Percentiles rank a stretch among this genome's conserved stretches.
phyloP scores from a whole-genome alignment of 768 basidiomycete species.

The Russula olivacea region DNA sequence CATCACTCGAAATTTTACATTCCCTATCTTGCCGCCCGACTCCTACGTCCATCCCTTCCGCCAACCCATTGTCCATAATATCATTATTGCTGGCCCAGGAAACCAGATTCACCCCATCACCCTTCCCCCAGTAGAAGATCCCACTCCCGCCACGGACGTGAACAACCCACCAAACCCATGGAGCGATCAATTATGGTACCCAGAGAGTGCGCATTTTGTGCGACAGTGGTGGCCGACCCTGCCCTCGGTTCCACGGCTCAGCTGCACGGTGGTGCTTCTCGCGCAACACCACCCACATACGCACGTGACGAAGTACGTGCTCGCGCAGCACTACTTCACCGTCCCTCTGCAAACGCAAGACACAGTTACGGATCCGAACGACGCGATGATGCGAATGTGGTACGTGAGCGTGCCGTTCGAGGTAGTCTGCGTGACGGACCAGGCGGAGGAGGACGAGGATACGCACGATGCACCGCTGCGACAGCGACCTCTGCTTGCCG shows the following conservation, averaged over 20 bases:
- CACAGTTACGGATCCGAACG: constrained; percentile 33
- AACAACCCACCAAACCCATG: constrained; percentile 46
- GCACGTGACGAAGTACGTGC: constrained; percentile 54
- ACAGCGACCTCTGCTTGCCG: constrained; percentile 66
- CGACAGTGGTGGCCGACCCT: constrained; percentile 78
- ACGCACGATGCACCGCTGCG: constrained; percentile 35
- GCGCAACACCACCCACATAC: constrained; percentile 56
- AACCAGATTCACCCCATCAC: constrained; percentile 4
- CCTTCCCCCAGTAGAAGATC: constrained; percentile 2
- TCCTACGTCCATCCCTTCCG: constrained; percentile 21
- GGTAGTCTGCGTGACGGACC: constrained; percentile 58
- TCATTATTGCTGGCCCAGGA: constrained; percentile 1
- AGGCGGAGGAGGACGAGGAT: constrained; percentile 36
- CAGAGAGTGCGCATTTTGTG: constrained; percentile 70
- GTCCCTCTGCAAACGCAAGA: constrained; percentile 45
- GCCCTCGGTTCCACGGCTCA: constrained; percentile 55
- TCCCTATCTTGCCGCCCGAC: constrained; percentile 21
- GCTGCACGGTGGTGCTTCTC: constrained; percentile 66
- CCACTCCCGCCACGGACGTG: constrained; percentile 2
- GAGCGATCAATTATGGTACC: constrained; percentile 63
- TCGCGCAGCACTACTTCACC: constrained; percentile 71
- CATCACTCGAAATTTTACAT: constrained; percentile 27
- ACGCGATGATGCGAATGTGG: constrained; percentile 62
- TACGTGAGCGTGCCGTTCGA: constrained; percentile 68
- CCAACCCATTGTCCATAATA: constrained; percentile 15